Base-by-base conservation (phyloP, 768 basidiomycete genomes). In the Phylloporus sp. region DNA sequence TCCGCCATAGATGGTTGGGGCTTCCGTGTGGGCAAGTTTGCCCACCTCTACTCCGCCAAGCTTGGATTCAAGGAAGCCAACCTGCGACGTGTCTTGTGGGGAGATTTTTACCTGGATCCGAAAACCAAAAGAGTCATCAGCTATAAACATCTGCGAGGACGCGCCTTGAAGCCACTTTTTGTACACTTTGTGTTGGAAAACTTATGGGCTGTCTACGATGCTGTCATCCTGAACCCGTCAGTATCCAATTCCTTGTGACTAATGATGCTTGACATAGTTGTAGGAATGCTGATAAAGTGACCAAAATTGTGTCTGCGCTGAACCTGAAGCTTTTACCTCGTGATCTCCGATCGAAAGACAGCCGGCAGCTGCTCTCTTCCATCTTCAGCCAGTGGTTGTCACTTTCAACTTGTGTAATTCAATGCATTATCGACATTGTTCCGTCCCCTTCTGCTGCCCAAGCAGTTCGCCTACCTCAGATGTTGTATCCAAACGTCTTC, bases 1-100 rank as follows among this genome's bases (percentile, higher is more conserved):
- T 93, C 89, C 27, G 97, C 95, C 4, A 82, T 97, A 50, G 93
- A 97, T 58, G 94, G 95, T 5, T 98, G 95, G 95, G 97, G 95
- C 0, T 99, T 99, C 73, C 81, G 95, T 39, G 78, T 97, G 8
- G 85, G 86, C 40, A 91, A 91, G 65, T 99, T 99, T 62, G 93
- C 97, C 0, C 85, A 94, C 64, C 74, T 98, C 9, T 98, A 94
- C 69, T 88, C 91, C 0, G 76, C 81, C 34, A 97, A 95, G 68
- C 79, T 99, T 12, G 89, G 91, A 24, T 86, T 98, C 62, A 88
- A 89, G 65, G 95, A 97, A 71, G 76, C 75, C 6, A 95, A 90
- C 62, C 72, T 99, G 32, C 78, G 88, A 52, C 78, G 83, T 45
- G 92, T 93, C 9, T 75, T 99, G 6, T 99, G 97, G 97, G 97